Conservation (phyloP, 495 filamentous ascomycete species). For the Neurospora hispaniola region DNA sequence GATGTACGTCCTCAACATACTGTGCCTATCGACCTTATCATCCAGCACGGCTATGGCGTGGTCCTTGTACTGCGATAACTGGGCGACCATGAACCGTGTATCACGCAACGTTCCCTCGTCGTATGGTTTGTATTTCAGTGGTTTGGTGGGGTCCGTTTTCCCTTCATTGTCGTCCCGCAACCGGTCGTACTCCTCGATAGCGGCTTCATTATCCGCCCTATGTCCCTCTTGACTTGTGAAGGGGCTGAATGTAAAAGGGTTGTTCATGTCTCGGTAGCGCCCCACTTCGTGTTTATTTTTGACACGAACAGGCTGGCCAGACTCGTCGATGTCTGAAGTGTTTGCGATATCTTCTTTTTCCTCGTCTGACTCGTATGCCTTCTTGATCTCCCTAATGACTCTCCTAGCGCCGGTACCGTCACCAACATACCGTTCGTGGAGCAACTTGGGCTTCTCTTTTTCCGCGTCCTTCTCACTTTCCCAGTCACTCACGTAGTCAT, state of each 20-base stretch:
- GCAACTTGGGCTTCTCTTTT: background rate
- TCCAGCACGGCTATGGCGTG: background rate
- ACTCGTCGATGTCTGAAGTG: background rate
- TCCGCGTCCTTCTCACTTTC: background rate
- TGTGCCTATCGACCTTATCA: background rate
- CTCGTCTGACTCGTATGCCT: background rate
- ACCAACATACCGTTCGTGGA: background rate
- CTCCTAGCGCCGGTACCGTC: background rate
- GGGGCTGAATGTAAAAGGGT: background rate
- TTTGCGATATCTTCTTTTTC: background rate
- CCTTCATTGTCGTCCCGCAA: background rate
- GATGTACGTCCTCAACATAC: background rate
- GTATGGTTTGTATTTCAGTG: background rate
- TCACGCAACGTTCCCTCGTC: background rate
- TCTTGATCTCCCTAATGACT: background rate
- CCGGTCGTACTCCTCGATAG: background rate
- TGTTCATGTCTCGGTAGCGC: background rate
- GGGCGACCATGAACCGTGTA: background rate
- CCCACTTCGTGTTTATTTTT: background rate
- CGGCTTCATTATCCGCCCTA: background rate
- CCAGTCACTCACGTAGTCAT: background rate
- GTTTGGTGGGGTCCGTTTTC: background rate
- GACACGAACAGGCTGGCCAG: background rate
- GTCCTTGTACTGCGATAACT: background rate
- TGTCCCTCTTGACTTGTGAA: background rate